phyloP scores from a whole-genome alignment of 2,329 filamentous ascomycete genomes.

The Cladosporium sp. region DNA sequence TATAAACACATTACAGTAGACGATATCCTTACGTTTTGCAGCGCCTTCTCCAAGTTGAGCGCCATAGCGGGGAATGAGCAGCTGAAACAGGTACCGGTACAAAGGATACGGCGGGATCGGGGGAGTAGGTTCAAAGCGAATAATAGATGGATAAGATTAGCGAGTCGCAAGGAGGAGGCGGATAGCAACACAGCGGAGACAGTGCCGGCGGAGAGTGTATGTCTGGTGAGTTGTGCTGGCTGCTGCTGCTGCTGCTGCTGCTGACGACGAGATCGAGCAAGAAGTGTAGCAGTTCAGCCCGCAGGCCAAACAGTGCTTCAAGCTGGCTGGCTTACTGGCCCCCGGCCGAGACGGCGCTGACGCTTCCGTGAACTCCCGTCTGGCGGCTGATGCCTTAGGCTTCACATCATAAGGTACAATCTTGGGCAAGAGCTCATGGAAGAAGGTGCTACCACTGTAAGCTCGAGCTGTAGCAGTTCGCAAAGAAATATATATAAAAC shows the following conservation, averaged over 20 bases:
- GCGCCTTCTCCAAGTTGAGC: constrained; percentile 77
- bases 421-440: neutral
- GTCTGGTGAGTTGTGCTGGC: neutral
- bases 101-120: neutral
- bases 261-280: constrained; percentile 9
- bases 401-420: neutral
- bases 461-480: neutral
- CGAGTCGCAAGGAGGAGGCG: neutral
- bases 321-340: neutral
- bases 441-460: neutral
- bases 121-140: neutral
- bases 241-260: constrained; percentile 5
- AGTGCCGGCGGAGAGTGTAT: neutral
- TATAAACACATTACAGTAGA: constrained; percentile 6
- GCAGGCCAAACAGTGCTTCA: constrained; percentile 6
- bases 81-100: neutral
- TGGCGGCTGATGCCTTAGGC: neutral
- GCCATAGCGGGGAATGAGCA: constrained; percentile 40
- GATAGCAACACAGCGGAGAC: neutral
- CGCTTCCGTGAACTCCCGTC: constrained; percentile 2
- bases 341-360: neutral
- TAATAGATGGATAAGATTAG: neutral
- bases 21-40: constrained; percentile 69
- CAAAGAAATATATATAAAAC: neutral
- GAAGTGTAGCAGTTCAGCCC: constrained; percentile 3